Conservation (phyloP, 306 rosid genomes). For the Quercus ilex region DNA sequence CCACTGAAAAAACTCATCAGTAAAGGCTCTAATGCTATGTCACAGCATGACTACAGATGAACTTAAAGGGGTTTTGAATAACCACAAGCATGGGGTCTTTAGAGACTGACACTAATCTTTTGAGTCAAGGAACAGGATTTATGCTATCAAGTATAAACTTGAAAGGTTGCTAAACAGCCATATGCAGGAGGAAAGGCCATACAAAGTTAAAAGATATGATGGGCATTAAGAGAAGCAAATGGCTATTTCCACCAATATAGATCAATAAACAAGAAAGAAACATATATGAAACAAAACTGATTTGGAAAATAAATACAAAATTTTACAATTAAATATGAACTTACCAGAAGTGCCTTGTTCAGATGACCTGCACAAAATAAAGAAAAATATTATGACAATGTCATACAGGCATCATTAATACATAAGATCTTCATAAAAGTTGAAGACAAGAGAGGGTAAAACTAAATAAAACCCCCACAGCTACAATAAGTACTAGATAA, state of each 20-base stretch:
- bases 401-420: not conserved
- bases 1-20: not conserved
- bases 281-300: not conserved
- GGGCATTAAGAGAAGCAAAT: not conserved
- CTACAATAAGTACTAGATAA: not conserved
- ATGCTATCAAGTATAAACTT: not conserved
- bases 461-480: not conserved
- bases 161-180: not conserved
- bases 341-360: constrained; percentile 80
- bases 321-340: constrained; percentile 27
- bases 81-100: not conserved
- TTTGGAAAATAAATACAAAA: not conserved
- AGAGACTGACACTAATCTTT: not conserved
- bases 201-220: not conserved
- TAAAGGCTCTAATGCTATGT: not conserved
- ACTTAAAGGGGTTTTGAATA: not conserved
- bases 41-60: not conserved
- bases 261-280: not conserved
- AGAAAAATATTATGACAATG: constrained; percentile 23
- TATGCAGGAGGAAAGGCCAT: not conserved
- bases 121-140: not conserved
- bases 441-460: not conserved
- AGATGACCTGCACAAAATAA: constrained; percentile 48
- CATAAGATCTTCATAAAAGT: not conserved
- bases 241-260: not conserved